Evolutionary conservation across 2,329 filamentous ascomycete genomes (phyloP), one percentile per base, ranked within the genome.

Genomic region (Calonectria hongkongensis): DNA sequence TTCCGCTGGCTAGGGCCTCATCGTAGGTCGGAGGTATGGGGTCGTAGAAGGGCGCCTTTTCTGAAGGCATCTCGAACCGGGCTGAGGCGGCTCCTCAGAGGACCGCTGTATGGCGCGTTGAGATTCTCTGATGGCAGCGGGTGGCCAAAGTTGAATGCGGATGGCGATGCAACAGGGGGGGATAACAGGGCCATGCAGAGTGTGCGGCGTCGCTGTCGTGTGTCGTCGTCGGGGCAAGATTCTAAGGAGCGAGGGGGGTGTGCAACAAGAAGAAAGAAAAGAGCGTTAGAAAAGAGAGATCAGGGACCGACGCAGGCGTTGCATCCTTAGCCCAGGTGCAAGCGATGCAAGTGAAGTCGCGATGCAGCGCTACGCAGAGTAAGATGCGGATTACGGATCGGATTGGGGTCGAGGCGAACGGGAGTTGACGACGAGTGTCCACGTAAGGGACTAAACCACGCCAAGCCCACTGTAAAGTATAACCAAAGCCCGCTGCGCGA

Each of bases 1-100:
- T 85, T 67, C 81, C 75, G 62, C 78, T 81, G 50, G 85, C 84
- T 45, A 86, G 72, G 33, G 85, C 85, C 75, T 86, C 82, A 74
- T 86, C 85, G 80, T 86, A 86, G 15, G 84, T 85, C 50, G 85
- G 85, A 70, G 85, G 85, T 74, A 86, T 83, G 65, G 85, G 84
- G 65, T 86, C 84, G 79, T 86, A 86, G 73, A 85, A 85, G 70
- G 84, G 84, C 74, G 80, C 73, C 79, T 85, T 85, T 79, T 85
- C 84, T 58, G 83, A 83, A 77, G 82, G 83, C 83, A 83, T 84
- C 62, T 39, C 75, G 75, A 70, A 71, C 45, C 25, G 16, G 48
- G 70, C 64, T 56, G 67, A 63, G 60, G 62, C 67, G 66, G 60
- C 51, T 62, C 51, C 66, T 64, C 50, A 41, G 60, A 66, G 48